Percentiles rank a stretch among this genome's conserved stretches.
Evolutionary conservation across 768 basidiomycete species (phyloP).

Genomic region (Serendipita indica): DNA sequence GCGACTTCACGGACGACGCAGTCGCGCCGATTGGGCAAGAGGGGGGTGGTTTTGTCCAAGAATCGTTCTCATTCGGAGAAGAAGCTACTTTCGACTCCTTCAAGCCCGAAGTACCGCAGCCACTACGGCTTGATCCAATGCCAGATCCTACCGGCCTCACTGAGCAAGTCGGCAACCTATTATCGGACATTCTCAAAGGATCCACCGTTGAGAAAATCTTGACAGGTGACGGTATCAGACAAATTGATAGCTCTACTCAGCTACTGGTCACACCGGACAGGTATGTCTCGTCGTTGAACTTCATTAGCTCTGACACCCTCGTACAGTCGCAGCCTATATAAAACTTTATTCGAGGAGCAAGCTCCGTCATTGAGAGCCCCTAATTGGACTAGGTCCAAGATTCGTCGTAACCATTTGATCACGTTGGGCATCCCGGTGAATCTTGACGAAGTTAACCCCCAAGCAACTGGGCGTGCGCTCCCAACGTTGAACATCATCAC

Average conservation of each 20-base stretch:
- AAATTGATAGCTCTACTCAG: conserved; percentile 68
- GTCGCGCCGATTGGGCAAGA: conserved; percentile 27
- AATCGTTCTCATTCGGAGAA: conserved; percentile 65
- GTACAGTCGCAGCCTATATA: conserved; percentile 64
- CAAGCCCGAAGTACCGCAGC: conserved; percentile 33
- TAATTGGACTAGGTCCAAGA: conserved; percentile 87
- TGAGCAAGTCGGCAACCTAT: conserved; percentile 46
- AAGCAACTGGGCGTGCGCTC: conserved; percentile 44
- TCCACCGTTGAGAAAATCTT: conserved; percentile 38
- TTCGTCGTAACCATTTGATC: conserved; percentile 81
- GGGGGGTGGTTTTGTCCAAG: conserved; percentile 65
- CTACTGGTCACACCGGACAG: conserved; percentile 62
- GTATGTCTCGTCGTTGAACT: conserved; percentile 26
- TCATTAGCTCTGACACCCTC: conserved; percentile 1
- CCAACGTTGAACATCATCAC: conserved; percentile 75
- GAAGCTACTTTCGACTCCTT: conserved; percentile 16
- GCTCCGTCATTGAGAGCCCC: conserved; percentile 69
- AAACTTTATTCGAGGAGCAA: conserved; percentile 46
- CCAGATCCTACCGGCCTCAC: conserved; percentile 43
- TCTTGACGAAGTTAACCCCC: conserved; percentile 77
- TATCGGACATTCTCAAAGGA: conserved; percentile 49
- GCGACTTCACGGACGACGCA: conserved; percentile 31
- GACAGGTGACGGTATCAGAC: conserved; percentile 57
- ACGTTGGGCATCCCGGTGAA: conserved; percentile 88
- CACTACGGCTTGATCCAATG: conserved; percentile 49